Evolutionary conservation across 352 stramenopile genomes (phyloP).

Genomic region (Blastocystis sp.): DNA sequence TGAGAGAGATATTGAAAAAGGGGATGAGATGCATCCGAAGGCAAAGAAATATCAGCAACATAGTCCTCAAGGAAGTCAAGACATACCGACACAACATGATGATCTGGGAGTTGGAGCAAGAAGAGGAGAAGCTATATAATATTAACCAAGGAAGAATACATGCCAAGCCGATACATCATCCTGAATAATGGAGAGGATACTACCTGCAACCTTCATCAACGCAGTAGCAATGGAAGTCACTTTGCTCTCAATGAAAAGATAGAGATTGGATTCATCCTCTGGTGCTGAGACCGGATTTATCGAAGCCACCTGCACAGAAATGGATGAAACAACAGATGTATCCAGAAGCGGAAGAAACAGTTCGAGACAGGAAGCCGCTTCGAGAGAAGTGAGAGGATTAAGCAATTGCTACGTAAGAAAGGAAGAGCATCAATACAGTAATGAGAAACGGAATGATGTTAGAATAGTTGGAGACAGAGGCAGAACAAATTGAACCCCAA

Average conservation of each 20-base stretch:
- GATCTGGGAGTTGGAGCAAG: not conserved
- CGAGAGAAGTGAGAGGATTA: not conserved
- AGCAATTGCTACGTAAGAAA: not conserved
- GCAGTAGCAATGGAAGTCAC: not conserved
- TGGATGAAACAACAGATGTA: not conserved
- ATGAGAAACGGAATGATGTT: constrained; percentile 1
- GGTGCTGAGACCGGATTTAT: not conserved
- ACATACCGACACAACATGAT: not conserved
- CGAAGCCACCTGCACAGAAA: not conserved
- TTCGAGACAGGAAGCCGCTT: not conserved
- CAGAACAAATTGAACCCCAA: not conserved
- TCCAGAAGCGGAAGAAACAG: no score
- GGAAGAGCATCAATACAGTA: not conserved
- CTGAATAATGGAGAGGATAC: no score
- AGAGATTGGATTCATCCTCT: not conserved
- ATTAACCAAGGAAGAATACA: not conserved
- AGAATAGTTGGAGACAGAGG: not conserved
- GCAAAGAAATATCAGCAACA: not conserved
- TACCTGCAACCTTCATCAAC: not conserved
- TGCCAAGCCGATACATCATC: not conserved
- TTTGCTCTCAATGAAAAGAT: not conserved
- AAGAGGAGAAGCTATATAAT: not conserved
- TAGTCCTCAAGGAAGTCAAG: constrained; percentile 25
- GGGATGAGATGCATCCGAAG: not conserved
- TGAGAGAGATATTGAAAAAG: not conserved